Evolutionary conservation across 257 asterid genomes (phyloP), one percentile per base, ranked within the genome.

Genomic region (Solanum etuberosum): DNA sequence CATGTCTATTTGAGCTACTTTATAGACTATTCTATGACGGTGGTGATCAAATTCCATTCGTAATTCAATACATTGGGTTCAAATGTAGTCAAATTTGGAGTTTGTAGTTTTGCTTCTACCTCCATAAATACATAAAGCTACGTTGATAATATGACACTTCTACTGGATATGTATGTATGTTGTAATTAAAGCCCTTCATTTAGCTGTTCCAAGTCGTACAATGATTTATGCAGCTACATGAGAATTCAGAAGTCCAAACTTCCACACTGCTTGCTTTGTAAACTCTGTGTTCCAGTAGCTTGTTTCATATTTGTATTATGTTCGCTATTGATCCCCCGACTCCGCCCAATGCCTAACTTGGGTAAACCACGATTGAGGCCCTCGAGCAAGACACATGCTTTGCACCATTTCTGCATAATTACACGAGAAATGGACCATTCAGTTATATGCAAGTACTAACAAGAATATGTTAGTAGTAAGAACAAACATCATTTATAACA

Each of bases 281-380:
- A 88, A 87, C 87, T 90, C 73, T 88, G 90, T 48, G 91, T 83
- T 61, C 93, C 95, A 31, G 92, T 91, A 34, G 86, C 57, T 89
- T 87, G 91, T 83, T 84, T 89, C 7, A n/a, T 84, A 32, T 90
- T 92, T 84, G 88, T 89, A 73, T 32, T 86, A 35, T 73, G 89
- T 46, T 92, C 94, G 57, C 88, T 90, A 59, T 89, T 92, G 20
- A 88, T 31, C 78, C 88, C 96, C 67, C 95, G 93, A 88, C 89
- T 91, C 86, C 98, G 93, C 63, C 98, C 95, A 34, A 95, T 94
- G 12, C 99, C 99, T 88, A 94, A 89, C 91, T 95, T 96, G 29
- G 99, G 99, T 87, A 96, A 90, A 88, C 98, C 99, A 21, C 98
- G 98, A 87, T 95, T 96, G 71, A 96, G 93, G 38, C 98, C 98